Evolutionary conservation across 164 flowering plant species (phyloP), one percentile per base, ranked within the genome.

Genomic region (Vitis rotundifolia): DNA sequence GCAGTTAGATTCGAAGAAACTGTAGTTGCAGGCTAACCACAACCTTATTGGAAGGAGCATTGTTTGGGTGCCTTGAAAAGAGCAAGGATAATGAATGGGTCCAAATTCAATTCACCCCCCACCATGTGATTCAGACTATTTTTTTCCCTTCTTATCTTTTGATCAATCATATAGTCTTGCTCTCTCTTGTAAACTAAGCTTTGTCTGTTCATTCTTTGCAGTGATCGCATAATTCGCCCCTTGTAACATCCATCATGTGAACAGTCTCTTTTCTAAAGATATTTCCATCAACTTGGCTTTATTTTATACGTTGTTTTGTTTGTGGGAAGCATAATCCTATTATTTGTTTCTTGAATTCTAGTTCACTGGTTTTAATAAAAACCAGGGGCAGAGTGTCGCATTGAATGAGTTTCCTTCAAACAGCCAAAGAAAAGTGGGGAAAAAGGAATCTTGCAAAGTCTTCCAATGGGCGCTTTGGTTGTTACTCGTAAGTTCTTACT

Each of bases 351-450:
- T 15, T 9, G 18, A 6, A n/a, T 19, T 15, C 8, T 57, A 15
- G 18, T 18, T 57, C 18, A 19, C 10, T 57, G 60, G 60, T 14
- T 16, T 57, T 19, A 14, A 52, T 2, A 28, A 68, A 76, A 68
- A 68, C 79, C 31, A 76, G 73, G 70, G 71, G 79, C 72, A 50
- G 79, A 9, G 29, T 58, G 68, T 37, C 44, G 69, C 29, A 55
- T 28, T 49, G 63, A 63, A 54, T 53, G 9, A 26, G n/a, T 67
- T 57, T 68, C 19, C 51, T 51, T 49, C 56, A 49, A n/a, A 57
- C 56, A 65, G 61, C 18, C 13, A 57, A 14, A 37, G 49, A 10
- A 19, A 69, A 59, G 9, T 1, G 50, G 22, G 49, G 8, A 28
- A 29, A n/a, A 19, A 18, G 44, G 37, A 12, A 9, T 49, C 9